Evolutionary conservation across 2,329 filamentous ascomycete genomes (phyloP).

Genomic region (Echinosphaeria canescens): DNA sequence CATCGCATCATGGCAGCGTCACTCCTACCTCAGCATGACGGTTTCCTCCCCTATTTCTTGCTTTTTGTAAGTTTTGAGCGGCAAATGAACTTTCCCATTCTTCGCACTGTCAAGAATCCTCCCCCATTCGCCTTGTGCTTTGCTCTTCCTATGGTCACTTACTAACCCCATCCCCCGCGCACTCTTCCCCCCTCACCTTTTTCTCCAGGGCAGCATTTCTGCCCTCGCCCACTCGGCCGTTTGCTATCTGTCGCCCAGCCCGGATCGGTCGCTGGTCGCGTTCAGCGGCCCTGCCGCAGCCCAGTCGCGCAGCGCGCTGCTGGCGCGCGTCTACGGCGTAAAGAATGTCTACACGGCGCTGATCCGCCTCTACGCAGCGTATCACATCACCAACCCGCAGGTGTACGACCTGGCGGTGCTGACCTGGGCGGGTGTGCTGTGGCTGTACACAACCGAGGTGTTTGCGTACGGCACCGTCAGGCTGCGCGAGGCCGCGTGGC

Average conservation of each 20-base stretch:
- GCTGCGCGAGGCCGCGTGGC: slow-evolving; percentile 6
- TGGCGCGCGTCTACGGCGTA: slow-evolving; percentile 12
- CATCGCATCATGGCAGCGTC: not conserved
- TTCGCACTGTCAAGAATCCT: too few species aligned
- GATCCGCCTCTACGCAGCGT: slow-evolving; percentile 13
- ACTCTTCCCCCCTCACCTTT: too few species aligned
- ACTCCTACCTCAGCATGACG: slow-evolving; percentile 3
- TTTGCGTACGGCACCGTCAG: slow-evolving; percentile 8
- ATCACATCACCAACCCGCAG: slow-evolving; percentile 10
- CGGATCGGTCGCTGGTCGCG: slow-evolving; percentile 4
- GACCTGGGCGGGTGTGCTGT: slow-evolving; percentile 11
- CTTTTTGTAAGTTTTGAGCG: slow-evolving; percentile 6
- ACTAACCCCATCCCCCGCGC: too few species aligned
- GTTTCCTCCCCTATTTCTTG: slow-evolving; percentile 10
- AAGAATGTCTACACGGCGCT: slow-evolving; percentile 14
- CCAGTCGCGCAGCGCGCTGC: slow-evolving; percentile 8
- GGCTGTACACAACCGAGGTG: slow-evolving; percentile 9
- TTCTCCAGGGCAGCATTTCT: slow-evolving; percentile 5
- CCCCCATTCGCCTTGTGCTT: too few species aligned
- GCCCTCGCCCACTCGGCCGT: slow-evolving; percentile 8
- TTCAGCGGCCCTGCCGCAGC: too few species aligned
- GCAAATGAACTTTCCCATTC: not conserved
- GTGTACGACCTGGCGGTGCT: slow-evolving; percentile 11
- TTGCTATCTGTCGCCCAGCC: slow-evolving; percentile 9
- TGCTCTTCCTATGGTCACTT: too few species aligned